A percentile compares a stretch with the other conserved stretches of the same genome.
Evolutionary conservation across 257 asterid species (phyloP).

Genomic region (Voacanga thouarsii): DNA sequence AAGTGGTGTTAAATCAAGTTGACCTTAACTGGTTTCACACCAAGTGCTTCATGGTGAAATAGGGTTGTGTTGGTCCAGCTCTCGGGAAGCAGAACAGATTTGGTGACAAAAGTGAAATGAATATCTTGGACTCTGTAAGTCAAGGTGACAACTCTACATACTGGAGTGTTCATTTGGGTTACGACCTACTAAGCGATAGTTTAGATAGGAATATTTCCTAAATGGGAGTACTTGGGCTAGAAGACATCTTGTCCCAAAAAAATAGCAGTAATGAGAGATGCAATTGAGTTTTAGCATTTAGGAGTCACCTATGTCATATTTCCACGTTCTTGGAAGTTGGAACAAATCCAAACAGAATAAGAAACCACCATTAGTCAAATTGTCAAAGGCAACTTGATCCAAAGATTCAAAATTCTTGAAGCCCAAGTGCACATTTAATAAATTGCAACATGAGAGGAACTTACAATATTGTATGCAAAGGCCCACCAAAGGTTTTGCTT

Average conservation of each 20-base stretch:
- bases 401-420: not conserved
- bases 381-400: not conserved
- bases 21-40: not conserved
- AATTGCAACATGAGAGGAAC: constrained; percentile 31
- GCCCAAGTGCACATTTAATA: not conserved
- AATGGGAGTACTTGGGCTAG: not conserved
- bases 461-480: constrained; percentile 91
- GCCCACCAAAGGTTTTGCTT: constrained; percentile 99
- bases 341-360: constrained; percentile 1
- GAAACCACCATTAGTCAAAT: not conserved
- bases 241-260: not conserved
- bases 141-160: not conserved
- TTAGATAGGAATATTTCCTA: not conserved
- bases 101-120: not conserved
- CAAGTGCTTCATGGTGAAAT: not conserved
- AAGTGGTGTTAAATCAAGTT: not conserved
- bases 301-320: too few relatives aligned
- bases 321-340: not conserved
- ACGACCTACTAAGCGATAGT: not conserved
- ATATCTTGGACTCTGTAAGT: not conserved
- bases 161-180: not conserved
- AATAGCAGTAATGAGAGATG: not conserved
- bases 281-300: not conserved
- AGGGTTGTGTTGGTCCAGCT: not conserved
- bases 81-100: not conserved